Evolutionary conservation across 2,329 filamentous ascomycete genomes (phyloP), one percentile per base, ranked within the genome.

Genomic region (Aphanoascus verrucosus): DNA sequence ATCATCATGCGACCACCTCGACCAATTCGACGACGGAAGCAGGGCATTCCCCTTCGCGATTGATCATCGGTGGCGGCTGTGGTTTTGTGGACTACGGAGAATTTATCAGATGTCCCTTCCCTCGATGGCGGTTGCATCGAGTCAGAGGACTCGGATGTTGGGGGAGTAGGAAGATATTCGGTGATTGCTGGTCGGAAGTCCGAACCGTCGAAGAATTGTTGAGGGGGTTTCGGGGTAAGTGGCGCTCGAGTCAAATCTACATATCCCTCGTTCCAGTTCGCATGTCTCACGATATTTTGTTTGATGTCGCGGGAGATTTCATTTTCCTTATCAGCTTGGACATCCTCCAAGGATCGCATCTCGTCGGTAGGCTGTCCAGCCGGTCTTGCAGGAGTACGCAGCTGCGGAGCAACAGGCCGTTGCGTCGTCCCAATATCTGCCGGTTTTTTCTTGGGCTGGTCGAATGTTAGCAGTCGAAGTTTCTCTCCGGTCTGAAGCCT

Each of bases 261-360:
- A 74, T 88, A 89, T 64, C 87, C 85, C 62, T 86, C 79, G 70
- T 96, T 96, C 89, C 91, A 96, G 67, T 86, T 83, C 62, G 85
- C 82, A 71, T 96, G 91, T 70, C 93, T 91, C 62, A 85, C 79
- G 52, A 94, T 83, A 70, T 94, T 91, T 62, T 82, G 82, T 68
- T 94, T 87, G 66, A 97, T 88, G 64, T 94, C 88, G 59, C 78
- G 77, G 58, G 85, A 79, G 60, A 96, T 82, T 62, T 86, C 82
- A 60, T 86, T 88, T 61, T 91, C 85, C 68, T 87, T 88, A 69
- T 94, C 87, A 42, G 82, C 82, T 53, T 85, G 77, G 61, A 88
- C 80, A 62, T 95, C 88, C 57, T 85, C 79, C 58, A 96, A 72
- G 58, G 83, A 76, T 34, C 85, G 77, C 56, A 96, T 79, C 64